A percentile compares a stretch with the other conserved stretches of the same genome.
Conservation (phyloP, 352 stramenopile genomes). For the Globisporangium okanoganense region DNA sequence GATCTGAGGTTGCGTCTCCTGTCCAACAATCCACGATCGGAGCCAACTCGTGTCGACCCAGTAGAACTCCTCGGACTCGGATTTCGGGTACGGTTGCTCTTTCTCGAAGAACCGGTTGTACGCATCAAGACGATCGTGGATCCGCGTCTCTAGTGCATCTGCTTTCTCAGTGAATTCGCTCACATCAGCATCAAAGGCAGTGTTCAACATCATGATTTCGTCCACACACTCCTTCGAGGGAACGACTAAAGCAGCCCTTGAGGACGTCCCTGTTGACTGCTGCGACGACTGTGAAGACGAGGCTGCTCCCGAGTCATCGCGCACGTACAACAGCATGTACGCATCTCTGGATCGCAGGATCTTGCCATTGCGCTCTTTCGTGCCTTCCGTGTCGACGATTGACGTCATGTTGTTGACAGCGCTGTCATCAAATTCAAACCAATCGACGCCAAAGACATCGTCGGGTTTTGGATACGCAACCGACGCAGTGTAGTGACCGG, state of each 20-base stretch:
- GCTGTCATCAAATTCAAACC: slow-evolving; percentile 86
- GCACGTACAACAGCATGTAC: slow-evolving; percentile 86
- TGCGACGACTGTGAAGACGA: background rate
- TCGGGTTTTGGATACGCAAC: slow-evolving; percentile 48
- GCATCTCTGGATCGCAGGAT: slow-evolving; percentile 73
- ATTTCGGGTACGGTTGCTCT: slow-evolving; percentile 35
- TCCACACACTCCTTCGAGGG: slow-evolving; percentile 34
- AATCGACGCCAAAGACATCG: slow-evolving; percentile 27
- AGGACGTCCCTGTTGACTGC: background rate
- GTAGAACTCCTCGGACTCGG: slow-evolving; percentile 37
- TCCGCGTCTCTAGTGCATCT: slow-evolving; percentile 42
- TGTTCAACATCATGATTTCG: slow-evolving; percentile 50
- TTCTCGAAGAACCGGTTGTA: slow-evolving; percentile 66
- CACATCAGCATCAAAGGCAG: slow-evolving; percentile 45
- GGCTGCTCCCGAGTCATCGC: slow-evolving; percentile 22
- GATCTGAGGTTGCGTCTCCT: slow-evolving; percentile 25
- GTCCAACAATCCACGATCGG: slow-evolving; percentile 53
- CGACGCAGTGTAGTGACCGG: slow-evolving; percentile 84
- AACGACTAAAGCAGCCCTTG: background rate
- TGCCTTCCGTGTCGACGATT: slow-evolving; percentile 30
- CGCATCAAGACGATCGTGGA: slow-evolving; percentile 43
- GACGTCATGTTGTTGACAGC: slow-evolving; percentile 51
- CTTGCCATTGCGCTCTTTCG: slow-evolving; percentile 45
- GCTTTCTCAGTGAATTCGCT: slow-evolving; percentile 40
- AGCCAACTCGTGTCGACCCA: slow-evolving; percentile 75